Evolutionary conservation across 169 alveolate genomes (phyloP).

Genomic region (Plasmodium yoelii): DNA sequence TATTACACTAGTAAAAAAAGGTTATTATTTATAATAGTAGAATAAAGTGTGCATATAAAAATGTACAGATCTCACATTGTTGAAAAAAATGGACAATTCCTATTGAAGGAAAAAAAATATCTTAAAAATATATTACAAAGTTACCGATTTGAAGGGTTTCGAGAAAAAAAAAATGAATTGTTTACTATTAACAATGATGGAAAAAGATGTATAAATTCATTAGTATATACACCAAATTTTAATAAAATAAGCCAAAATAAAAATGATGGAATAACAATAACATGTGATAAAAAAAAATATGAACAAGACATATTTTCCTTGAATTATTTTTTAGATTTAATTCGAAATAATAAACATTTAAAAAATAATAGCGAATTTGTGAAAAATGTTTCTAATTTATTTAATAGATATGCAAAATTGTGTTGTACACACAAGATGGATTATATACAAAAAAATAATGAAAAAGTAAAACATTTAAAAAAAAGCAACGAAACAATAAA

Average conservation of each 20-base stretch:
- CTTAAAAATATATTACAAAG: no score
- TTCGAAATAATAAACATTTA: background rate
- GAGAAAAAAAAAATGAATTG: no score
- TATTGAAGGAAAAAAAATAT: background rate
- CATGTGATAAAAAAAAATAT: background rate
- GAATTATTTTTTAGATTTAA: background rate
- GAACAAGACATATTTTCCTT: background rate
- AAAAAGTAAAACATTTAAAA: no score
- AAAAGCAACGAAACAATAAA: no score
- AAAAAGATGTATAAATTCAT: background rate
- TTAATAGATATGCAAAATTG: background rate
- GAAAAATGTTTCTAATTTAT: background rate
- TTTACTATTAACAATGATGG: no score
- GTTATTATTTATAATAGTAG: no score
- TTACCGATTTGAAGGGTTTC: no score
- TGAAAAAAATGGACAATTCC: background rate
- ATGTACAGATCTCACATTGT: background rate
- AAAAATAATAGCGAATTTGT: background rate
- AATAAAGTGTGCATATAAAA: background rate
- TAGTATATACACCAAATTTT: background rate
- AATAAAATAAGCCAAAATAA: background rate
- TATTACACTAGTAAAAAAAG: no score
- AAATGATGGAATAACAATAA: background rate
- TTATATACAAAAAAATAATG: no score
- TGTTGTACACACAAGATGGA: no score